Base-by-base conservation (phyloP, 768 basidiomycete genomes). In the Pisolithus sp. region DNA sequence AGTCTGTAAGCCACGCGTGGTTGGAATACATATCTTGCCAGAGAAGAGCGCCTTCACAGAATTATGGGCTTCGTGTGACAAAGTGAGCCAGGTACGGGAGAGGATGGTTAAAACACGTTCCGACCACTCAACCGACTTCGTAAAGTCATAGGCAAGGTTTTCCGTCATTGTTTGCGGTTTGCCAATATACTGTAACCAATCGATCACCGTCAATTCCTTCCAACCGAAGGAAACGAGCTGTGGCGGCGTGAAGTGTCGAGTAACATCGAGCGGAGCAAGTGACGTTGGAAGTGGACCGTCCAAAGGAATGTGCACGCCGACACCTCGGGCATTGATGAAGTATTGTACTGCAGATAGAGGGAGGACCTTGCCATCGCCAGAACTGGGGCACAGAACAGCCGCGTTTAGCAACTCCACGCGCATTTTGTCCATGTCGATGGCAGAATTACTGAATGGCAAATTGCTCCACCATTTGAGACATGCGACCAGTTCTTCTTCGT, bases 381-480 rank as follows among this genome's bases (percentile, higher is more conserved):
- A 68, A 18, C 61, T 65, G 9, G 72, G 71, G 9, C 71, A 59
- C 21, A 96, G 66, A 13, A 95, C 75, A 1, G 84, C 83, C 4
- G 84, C 85, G 54, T 84, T 76, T 17, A 95, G 68, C 17, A 98
- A 74, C 51, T 89, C 77, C 2, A 62, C 73, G 56, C 75, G 84
- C 54, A 75, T 75, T 18, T 73, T 70, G 13, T 68, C 54, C 45
- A 79, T 67, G n/a, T 74, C 67, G 13, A 68, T 46, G 13, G 62
- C 57, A 36, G 59, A 65, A 37, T 62, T 64, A 23, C 71, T 70
- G 59, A 62, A 69, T 50, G 68, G 71, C 15, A 80, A 63, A 18
- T 59, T 53, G 26, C 77, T 73, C 89, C 93, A 93, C 95, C 96
- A 98, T 52, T 81, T 80, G 55, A 97, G 71, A 66, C 89, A 93